These are phyloP conservation scores for Lecanicillium sp. DNA, from an alignment of 2,329 filamentous ascomycete genomes.

Conservation along the genomic window DNA sequence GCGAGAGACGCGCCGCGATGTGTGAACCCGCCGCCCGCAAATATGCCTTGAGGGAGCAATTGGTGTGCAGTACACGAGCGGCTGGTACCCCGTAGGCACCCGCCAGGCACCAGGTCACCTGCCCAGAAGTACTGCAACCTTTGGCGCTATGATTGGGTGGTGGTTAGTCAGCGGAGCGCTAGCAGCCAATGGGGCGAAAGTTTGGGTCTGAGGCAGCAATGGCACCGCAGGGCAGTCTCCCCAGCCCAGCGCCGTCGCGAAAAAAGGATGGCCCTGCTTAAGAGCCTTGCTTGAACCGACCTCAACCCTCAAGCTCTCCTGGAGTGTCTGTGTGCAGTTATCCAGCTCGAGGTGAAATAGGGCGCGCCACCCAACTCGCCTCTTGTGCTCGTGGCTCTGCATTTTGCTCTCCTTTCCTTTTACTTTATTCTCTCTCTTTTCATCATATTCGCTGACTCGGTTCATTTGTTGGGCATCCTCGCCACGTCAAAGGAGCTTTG, in stretches of 20 bases:
- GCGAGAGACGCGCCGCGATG: conserved; percentile 14
- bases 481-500: too few relatives aligned
- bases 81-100: conserved; percentile 17
- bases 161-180: conserved; percentile 15
- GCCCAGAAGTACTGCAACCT: conserved; percentile 13
- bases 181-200: conserved; percentile 20
- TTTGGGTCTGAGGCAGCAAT: conserved; percentile 29
- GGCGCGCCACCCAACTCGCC: neutral
- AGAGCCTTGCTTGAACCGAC: neutral
- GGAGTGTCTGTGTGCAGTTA: neutral
- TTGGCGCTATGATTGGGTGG: conserved; percentile 20
- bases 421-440: neutral
- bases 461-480: too few relatives aligned
- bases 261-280: neutral
- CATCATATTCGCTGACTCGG: neutral
- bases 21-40: neutral
- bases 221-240: too few relatives aligned
- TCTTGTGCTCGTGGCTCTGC: neutral
- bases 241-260: too few relatives aligned
- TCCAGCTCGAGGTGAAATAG: conserved; percentile 2
- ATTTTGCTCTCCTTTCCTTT: conserved; percentile 1
- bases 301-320: conserved; percentile 1
- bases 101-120: conserved; percentile 21
- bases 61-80: conserved; percentile 1
- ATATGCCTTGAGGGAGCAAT: neutral